Evolutionary conservation across 2,329 filamentous ascomycete genomes (phyloP).

Genomic region (Cladosporium phlei): DNA sequence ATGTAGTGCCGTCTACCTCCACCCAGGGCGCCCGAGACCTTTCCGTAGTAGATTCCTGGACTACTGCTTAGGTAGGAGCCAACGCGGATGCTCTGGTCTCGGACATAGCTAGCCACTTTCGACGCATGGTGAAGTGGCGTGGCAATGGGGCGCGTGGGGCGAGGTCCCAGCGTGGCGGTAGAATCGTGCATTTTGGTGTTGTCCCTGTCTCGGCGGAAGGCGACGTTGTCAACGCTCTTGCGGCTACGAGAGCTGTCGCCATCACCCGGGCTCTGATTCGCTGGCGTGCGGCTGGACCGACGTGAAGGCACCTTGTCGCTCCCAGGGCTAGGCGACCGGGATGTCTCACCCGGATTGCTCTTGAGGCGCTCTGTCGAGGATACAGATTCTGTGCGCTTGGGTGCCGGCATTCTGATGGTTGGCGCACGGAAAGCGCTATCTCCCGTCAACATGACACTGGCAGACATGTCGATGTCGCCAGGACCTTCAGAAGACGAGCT

Average conservation of each 20-base stretch:
- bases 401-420: conserved; percentile 47
- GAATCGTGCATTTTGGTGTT: conserved; percentile 16
- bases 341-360: conserved; percentile 34
- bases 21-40: conserved; percentile 95
- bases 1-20: conserved; percentile 87
- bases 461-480: conserved; percentile 51
- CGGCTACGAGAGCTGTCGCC: conserved; percentile 4
- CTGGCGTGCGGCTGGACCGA: conserved; percentile 27
- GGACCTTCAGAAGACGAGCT: conserved; percentile 18
- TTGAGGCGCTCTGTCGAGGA: conserved; percentile 24
- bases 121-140: conserved; percentile 67
- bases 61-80: conserved; percentile 64
- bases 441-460: conserved; percentile 81
- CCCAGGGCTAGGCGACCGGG: conserved; percentile 28
- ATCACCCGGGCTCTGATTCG: conserved; percentile 17
- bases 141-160: conserved; percentile 13
- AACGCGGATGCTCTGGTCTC: conserved; percentile 73
- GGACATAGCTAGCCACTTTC: conserved; percentile 76
- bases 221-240: conserved; percentile 2
- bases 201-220: conserved; percentile 6
- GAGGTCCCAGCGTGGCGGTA: not conserved
- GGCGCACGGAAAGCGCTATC: conserved; percentile 86
- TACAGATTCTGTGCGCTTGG: conserved; percentile 18
- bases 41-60: conserved; percentile 93
- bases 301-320: conserved; percentile 26